Base-by-base conservation (phyloP, 371 early-diverging fungal genomes). In the Fennellomyces sp. region DNA sequence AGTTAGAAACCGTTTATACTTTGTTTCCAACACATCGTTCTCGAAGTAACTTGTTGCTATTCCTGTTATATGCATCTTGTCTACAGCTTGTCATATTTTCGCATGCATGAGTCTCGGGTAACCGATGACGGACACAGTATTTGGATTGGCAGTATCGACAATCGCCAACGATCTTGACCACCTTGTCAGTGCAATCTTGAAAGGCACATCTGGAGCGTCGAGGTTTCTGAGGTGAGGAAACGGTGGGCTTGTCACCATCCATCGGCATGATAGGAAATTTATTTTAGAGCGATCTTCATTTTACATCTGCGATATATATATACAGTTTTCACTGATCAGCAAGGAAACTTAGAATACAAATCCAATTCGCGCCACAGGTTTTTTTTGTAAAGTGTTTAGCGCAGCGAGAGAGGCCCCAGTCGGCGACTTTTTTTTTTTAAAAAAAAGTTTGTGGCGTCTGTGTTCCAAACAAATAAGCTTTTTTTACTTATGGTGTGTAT, bases 1-100 rank as follows among this genome's bases (percentile, higher is more conserved):
- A n/a, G n/a, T n/a, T n/a, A n/a, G n/a, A n/a, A n/a, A n/a, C n/a
- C n/a, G n/a, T 13, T 63, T 63, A 69, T 29, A 89, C 84, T 71
- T 89, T 89, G 45, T 73, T 69, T 26, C 84, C 87, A 7, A 87
- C 86, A 51, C 88, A 87, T 63, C 87, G 85, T 58, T 88, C 88
- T 49, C 76, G 73, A 48, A 87, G 53, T 19, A 88, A 64, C 54
- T 82, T 80, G 53, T 58, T 69, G 15, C 81, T 78, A 38, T 82
- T 76, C 35, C 68, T 66, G 38, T 81, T 83, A 58, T 70, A 68
- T 8, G 85, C 75, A 17, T 63, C 73, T 55, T 82, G 70, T 35
- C 73, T 74, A 67, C 87, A 89, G 27, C 68, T 74, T 27, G 78
- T 72, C 31, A 88, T 64, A 56, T 87, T 84, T 17, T 69, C 60